Evolutionary conservation across 1,284 basidiomycete species (phyloP), one percentile per base, ranked within the genome.

Genomic region (Meira nashicola): DNA sequence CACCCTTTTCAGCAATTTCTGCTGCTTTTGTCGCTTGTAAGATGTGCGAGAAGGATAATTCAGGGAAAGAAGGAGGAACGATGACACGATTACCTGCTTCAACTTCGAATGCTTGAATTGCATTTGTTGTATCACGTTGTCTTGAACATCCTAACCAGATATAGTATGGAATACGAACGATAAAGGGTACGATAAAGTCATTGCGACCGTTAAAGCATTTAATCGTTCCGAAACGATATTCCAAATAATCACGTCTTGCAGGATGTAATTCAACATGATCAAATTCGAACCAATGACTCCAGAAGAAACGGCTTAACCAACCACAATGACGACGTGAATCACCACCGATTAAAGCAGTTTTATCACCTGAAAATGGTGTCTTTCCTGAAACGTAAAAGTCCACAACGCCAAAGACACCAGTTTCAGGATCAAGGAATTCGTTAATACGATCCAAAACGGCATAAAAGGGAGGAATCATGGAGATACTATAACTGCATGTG

Each of bases 311-410:
- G 41, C 84, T 84, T 58, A 88, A 79, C 86, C 87, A 89, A 8
- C 84, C 84, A 57, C 87, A 87, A 63, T 87, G 84, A 56, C 87
- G 86, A 67, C 83, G 84, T 9, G 82, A 82, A 0, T 87, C 87
- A 1, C 87, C 88, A 52, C 89, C 87, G 0, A 87, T 85, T 58
- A 58, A 66, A 48, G 56, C 63, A 51, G 63, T 68, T 67, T 84
- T 86, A 60, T 85, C 84, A 12, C 50, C 58, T 58, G 83, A 82
- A 17, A 83, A 79, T 3, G 83, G 84, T 69, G 81, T 82, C 57
- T 82, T 84, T 61, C 82, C 85, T 1, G 88, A 86, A 1, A 88
- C 88, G 78, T 90, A 90, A 73, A 90, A 90, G 80, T 90, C 89
- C 28, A 84, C 87, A 10, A 90, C 88, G 41, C 84, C 84, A 33